These are phyloP conservation scores for Thamnidium elegans DNA, from an alignment of 192 early-diverging fungal species.

Conservation along the genomic window DNA sequence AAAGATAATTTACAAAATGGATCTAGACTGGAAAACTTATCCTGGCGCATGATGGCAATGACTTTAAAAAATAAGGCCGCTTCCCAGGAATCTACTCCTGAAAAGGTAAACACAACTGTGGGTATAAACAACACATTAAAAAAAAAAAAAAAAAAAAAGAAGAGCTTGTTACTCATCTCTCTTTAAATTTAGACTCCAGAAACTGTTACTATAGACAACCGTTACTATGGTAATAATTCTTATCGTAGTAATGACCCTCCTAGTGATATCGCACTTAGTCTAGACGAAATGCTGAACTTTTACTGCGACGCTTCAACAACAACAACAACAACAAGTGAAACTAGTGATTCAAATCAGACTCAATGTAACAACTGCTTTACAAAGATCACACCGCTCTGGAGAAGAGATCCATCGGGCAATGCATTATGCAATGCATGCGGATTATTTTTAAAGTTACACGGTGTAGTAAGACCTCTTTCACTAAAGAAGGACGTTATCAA, in stretches of 20 bases:
- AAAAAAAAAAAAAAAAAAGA: neutral
- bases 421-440: slow-evolving; percentile 98
- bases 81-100: slow-evolving; percentile 10
- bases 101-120: neutral
- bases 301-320: neutral
- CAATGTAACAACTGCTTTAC: slow-evolving; percentile 30
- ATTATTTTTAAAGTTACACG: slow-evolving; percentile 93
- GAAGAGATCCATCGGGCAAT: slow-evolving; percentile 84
- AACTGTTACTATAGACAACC: neutral
- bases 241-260: neutral
- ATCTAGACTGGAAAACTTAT: slow-evolving; percentile 73
- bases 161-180: slow-evolving; percentile 12
- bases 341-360: neutral
- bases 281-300: neutral
- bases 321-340: neutral
- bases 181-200: neutral
- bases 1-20: slow-evolving; percentile 76
- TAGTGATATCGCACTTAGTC: too few relatives aligned
- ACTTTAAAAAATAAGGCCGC: slow-evolving; percentile 38
- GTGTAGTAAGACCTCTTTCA: slow-evolving; percentile 78
- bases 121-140: neutral
- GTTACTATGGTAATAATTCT: too few relatives aligned
- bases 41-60: slow-evolving; percentile 80
- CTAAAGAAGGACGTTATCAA: slow-evolving; percentile 90
- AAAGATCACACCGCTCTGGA: slow-evolving; percentile 93